A percentile compares a stretch with the other conserved stretches of the same genome.
Conservation (phyloP, 2,329 filamentous ascomycete genomes). For the Fusarium phyllophilum region DNA sequence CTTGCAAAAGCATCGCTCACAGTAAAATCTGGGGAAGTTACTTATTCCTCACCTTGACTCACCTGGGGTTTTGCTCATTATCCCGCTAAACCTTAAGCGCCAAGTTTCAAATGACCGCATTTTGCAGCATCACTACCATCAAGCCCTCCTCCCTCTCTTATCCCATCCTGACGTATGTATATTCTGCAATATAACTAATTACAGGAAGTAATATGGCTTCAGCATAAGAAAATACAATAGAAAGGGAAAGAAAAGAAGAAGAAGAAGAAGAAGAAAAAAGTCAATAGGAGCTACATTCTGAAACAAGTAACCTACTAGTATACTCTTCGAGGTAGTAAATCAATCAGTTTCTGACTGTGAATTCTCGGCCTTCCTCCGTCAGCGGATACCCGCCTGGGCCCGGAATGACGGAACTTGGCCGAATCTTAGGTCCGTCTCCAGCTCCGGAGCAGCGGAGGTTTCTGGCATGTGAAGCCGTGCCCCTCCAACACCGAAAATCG, state of each 20-base stretch:
- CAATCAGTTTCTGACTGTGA: neutral
- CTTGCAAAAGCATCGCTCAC: neutral
- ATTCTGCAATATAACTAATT: neutral
- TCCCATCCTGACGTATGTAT: neutral
- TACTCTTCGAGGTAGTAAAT: neutral
- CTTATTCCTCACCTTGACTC: constrained; percentile 14
- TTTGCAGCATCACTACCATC: neutral
- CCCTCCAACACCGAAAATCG: neutral
- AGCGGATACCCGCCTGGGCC: constrained; percentile 21
- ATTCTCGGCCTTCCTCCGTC: constrained; percentile 42
- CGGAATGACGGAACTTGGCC: constrained; percentile 43
- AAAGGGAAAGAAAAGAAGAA: neutral
- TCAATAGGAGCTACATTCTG: neutral
- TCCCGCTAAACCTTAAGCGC: constrained; percentile 1
- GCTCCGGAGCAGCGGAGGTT: constrained; percentile 46
- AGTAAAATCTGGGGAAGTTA: constrained; percentile 23
- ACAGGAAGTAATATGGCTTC: neutral
- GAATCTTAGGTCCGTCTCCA: constrained; percentile 30
- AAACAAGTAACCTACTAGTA: neutral
- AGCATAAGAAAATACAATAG: neutral
- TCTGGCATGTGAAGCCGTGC: constrained; percentile 46
- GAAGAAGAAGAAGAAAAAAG: too few species aligned
- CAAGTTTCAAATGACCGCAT: neutral
- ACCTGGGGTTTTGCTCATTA: constrained; percentile 3
- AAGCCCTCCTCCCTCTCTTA: neutral